Base-by-base conservation (phyloP, 805 yeast genomes). In the Saccharomycopsis sp. region DNA sequence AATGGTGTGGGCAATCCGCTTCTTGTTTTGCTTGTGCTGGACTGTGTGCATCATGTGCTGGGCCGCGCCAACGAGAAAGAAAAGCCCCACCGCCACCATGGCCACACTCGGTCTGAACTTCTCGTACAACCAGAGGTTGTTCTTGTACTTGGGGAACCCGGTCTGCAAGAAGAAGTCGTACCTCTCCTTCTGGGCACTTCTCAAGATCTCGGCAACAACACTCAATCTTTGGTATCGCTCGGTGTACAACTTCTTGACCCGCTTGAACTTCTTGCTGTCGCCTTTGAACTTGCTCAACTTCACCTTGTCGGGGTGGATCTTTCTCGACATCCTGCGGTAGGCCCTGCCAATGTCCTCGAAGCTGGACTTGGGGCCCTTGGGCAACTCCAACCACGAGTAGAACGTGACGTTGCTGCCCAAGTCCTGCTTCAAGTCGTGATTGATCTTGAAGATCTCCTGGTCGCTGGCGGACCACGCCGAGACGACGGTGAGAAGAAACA, bases 111-210 rank as follows among this genome's bases (percentile, higher is more conserved):
- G 96, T 53, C 80, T 72, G 68, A 68, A 86, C 58, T 78, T 69
- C 54, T 73, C 56, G 57, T 80, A 74, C 48, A 67, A 66, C 65
- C 81, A 74, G 39, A 75, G 84, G 16, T 76, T 68, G 12, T 77
- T 84, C 43, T 77, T 76, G 72, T 82, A 85, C 47, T 69, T 67
- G 5, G 98, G 97, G 61, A 92, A 89, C 5, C 97, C 96, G 50
- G 75, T 71, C 32, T 73, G 66, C 40, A 83, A 64, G 60, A 84
- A 92, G 58, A 75, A 87, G 59, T 92, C 97, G 58, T 92, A 92
- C 5, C 86, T 68, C 36, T 79, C 75, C 48, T 78, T 73, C 43
- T 68, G 67, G 18, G 71, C 61, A 42, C 69, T 65, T 50, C 89
- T 69, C 36, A 88, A 65, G 41, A 88, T 77, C 53, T 81, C 75